phyloP scores from a whole-genome alignment of 768 basidiomycete species.

The Suillus variegatus region DNA sequence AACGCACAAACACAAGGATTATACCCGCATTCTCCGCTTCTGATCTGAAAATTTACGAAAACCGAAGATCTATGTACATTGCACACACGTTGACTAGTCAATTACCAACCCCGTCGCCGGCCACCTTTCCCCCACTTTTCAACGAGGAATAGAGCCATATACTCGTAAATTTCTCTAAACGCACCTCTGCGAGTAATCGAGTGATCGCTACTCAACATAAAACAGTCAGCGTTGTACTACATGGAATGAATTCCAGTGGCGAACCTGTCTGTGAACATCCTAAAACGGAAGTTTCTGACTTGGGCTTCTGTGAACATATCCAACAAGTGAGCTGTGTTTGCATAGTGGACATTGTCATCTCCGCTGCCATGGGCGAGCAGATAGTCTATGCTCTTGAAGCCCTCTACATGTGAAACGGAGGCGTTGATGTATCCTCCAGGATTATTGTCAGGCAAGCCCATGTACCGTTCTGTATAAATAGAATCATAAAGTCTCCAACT shows the following conservation, averaged over 20 bases:
- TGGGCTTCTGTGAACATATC: conserved; percentile 87
- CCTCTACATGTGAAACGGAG: conserved; percentile 85
- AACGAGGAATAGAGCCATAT: conserved; percentile 76
- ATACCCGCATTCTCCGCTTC: not conserved
- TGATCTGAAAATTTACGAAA: not conserved
- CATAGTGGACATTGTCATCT: conserved; percentile 96
- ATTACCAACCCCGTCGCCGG: conserved; percentile 60
- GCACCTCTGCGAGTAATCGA: conserved; percentile 72
- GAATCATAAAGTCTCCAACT: conserved; percentile 89
- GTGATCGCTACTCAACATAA: conserved; percentile 64
- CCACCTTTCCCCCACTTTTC: conserved; percentile 95
- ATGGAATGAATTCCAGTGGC: conserved; percentile 20
- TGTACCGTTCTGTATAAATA: conserved; percentile 97
- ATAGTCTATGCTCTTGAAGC: conserved; percentile 79
- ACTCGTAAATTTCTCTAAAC: conserved; percentile 84
- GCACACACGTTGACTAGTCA: not conserved
- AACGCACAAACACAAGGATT: not conserved
- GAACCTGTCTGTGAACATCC: conserved; percentile 97
- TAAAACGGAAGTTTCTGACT: conserved; percentile 78
- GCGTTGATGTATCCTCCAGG: conserved; percentile 87
- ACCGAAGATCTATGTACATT: not conserved
- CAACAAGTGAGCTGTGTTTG: conserved; percentile 86
- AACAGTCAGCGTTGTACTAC: conserved; percentile 13
- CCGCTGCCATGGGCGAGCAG: conserved; percentile 91
- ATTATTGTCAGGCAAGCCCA: conserved; percentile 82